Base-by-base conservation (phyloP, 2,329 filamentous ascomycete species). In the Davidsoniella australis region DNA sequence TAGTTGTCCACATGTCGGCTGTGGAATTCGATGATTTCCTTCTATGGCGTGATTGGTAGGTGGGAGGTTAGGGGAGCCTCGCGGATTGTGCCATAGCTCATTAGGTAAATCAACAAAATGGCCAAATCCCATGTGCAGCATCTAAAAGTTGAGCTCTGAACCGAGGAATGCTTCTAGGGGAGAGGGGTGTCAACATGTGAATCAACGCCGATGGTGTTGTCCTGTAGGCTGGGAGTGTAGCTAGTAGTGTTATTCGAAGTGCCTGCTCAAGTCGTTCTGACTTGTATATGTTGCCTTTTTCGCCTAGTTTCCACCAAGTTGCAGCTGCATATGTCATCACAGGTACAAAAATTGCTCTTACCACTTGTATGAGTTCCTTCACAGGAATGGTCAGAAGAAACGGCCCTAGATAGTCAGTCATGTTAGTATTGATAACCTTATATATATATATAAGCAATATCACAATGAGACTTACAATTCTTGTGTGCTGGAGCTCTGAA, bases 401-500 rank as follows among this genome's bases (percentile, higher is more conserved):
- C 0, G 89, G 91, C 60, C 83, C 84, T 88, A 55, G 43, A 5
- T 33, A 23, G 54, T 64, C 54, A 63, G 18, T 5, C 18, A 18
- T 37, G 39, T 53, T 39, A 54, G 41, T 40, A 12, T 4, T 36
- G 37, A 17, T 23, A 29, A 26, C 3, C 18, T 5, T 9, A 3
- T 3, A n/a, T n/a, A n/a, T n/a, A n/a, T n/a, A n/a, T n/a, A 5
- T 18, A 26, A 4, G 16, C 7, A 41, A 41, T 29, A 40, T 18
- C 12, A 23, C 7, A 5, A 39, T 8, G 4, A 17, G 20, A 68
- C 80, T 66, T 63, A 87, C 84, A 76, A 60, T 98, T 98, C 52
- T 82, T 73, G 16, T 69, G 69, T 68, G 87, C 85, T 14, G 76
- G 75, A 58, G 91, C 83, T 48, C 91, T 74, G 66, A 94, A 98